Evolutionary conservation across 2,329 filamentous ascomycete genomes (phyloP), one percentile per base, ranked within the genome.

Genomic region (Cladophialophora exuberans): DNA sequence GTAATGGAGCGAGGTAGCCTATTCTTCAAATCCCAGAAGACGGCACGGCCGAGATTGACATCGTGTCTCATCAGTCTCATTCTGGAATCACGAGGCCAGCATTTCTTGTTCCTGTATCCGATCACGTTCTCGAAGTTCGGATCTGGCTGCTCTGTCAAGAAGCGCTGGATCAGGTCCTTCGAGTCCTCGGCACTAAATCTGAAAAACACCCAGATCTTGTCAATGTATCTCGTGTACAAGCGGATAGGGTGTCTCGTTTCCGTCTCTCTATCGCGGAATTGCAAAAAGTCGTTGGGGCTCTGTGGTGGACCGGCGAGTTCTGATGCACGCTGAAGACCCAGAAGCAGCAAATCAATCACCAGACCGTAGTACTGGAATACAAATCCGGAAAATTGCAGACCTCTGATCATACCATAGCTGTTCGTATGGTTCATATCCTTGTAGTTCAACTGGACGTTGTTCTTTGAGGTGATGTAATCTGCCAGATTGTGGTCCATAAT

Each of bases 401-500:
- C 94, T 67, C 94, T 90, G 66, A 99, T 97, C 88, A 99, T 89
- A 64, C 94, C 94, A 69, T 97, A 99, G 69, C 90, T 95, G 75
- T 99, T 99, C 69, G 95, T 94, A 68, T 99, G 94, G 69, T 97
- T 97, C 94, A 99, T 99, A 66, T 99, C 94, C 78, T 99, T 99
- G 80, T 99, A 99, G 60, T 95, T 97, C 60, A 99, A 83, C 71
- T 97, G 93, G 10, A 99, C 94, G 69, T 99, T 99, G 79, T 99
- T 99, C 83, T 99, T 99, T 31, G 93, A 91, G 1, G 93, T 97
- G 68, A 99, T 99, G 75, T 99, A 99, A 72, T 99, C 95, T 4
- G 94, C 94, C 76, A 99, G 76, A 71, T 99, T 99, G 80, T 99
- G 94, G 67, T 99, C 95, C 95, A 99, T 99, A 71, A 99, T 97